phyloP scores from a whole-genome alignment of 768 basidiomycete genomes.

The Agrocybe pediades region DNA sequence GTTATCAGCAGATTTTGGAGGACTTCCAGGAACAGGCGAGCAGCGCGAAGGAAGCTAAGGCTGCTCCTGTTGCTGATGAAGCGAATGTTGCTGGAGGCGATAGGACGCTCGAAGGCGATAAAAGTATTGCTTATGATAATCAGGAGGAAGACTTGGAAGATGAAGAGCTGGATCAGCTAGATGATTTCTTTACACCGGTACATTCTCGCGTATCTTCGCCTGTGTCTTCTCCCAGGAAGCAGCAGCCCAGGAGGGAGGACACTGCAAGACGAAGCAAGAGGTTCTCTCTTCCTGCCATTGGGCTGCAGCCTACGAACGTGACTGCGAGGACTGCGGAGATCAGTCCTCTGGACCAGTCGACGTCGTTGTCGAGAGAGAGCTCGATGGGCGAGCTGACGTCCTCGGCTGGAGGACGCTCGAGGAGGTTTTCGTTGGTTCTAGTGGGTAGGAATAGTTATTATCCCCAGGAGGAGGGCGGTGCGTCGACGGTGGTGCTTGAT shows the following conservation, averaged over 20 bases:
- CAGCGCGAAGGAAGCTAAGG: constrained; percentile 6
- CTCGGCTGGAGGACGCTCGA: constrained; percentile 26
- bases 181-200: constrained; percentile 14
- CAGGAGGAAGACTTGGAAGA: background rate
- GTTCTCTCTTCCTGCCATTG: constrained; percentile 78
- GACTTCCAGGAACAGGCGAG: constrained; percentile 51
- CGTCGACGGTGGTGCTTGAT: background rate
- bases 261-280: constrained; percentile 65
- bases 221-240: constrained; percentile 24
- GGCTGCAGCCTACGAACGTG: constrained; percentile 71
- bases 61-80: background rate
- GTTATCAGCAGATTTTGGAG: constrained; percentile 67
- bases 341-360: constrained; percentile 23
- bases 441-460: constrained; percentile 30
- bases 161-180: constrained; percentile 12
- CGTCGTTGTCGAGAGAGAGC: constrained; percentile 13
- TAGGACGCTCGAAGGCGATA: too few species aligned
- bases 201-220: constrained; percentile 23
- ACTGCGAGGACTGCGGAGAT: constrained; percentile 51
- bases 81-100: background rate
- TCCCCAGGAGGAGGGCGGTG: constrained; percentile 16
- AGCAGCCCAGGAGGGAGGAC: constrained; percentile 45
- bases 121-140: background rate
- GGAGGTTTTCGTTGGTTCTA: constrained; percentile 64
- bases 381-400: constrained; percentile 7